phyloP scores from a whole-genome alignment of 345 rosid species.

The Eucalyptus rudis region DNA sequence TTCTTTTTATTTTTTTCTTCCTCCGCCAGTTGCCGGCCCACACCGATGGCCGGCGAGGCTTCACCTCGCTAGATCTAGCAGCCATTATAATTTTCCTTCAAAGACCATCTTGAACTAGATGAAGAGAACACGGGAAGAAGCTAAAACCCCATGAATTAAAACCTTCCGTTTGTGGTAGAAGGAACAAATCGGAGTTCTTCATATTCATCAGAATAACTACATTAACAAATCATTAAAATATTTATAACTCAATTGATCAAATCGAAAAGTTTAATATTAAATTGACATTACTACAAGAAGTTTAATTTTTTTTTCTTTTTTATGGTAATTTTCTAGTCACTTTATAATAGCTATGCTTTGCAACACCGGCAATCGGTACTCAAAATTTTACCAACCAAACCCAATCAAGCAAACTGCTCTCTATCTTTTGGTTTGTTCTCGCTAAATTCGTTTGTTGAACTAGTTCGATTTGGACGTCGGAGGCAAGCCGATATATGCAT shows the following conservation, averaged over 20 bases:
- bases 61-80: not conserved
- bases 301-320: too few species aligned
- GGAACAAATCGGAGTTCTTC: not conserved
- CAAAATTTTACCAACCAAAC: not conserved
- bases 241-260: not conserved
- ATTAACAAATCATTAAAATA: rapidly evolving
- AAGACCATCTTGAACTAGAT: not conserved
- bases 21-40: rapidly evolving
- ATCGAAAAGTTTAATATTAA: too few species aligned
- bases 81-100: not conserved
- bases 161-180: not conserved
- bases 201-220: too few species aligned
- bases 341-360: not conserved
- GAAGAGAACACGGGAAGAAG: not conserved
- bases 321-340: not conserved
- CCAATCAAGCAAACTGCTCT: not conserved
- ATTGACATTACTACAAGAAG: too few species aligned
- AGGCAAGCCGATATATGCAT: not conserved
- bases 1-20: not conserved
- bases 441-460: not conserved
- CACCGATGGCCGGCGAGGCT: rapidly evolving
- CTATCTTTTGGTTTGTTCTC: not conserved
- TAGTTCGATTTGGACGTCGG: not conserved
- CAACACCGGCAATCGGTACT: not conserved
- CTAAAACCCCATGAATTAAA: not conserved